Conservation (phyloP, 1,139 yeast species). For the Torulaspora pretoriensis region DNA sequence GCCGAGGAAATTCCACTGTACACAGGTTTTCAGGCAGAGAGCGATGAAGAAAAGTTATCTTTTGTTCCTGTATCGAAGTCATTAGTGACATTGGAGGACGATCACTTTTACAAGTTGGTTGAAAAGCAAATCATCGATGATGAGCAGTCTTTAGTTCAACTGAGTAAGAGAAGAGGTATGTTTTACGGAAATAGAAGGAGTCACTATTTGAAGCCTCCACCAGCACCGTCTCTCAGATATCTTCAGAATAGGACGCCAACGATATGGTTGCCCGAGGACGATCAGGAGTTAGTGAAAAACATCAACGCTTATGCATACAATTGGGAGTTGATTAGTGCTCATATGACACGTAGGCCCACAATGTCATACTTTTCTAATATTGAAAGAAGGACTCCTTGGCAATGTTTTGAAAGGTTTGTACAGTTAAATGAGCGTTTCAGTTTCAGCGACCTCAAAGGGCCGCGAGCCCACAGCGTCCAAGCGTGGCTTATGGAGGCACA, state of each 20-base stretch:
- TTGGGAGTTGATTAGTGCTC: conserved; percentile 88
- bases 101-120: conserved; percentile 59
- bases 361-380: conserved; percentile 76
- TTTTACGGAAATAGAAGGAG: conserved; percentile 50
- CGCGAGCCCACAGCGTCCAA: conserved; percentile 78
- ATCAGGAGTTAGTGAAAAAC: conserved; percentile 67
- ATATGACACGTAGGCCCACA: conserved; percentile 62
- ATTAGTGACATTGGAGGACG: conserved; percentile 58
- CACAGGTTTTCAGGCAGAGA: conserved; percentile 39
- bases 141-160: conserved; percentile 36
- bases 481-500: conserved; percentile 91
- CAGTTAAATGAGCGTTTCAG: conserved; percentile 88
- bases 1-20: conserved; percentile 53
- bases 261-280: conserved; percentile 94
- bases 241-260: conserved; percentile 83
- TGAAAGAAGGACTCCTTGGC: conserved; percentile 97
- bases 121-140: conserved; percentile 47
- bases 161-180: conserved; percentile 37
- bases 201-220: conserved; percentile 69
- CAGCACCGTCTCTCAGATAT: conserved; percentile 78
- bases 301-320: conserved; percentile 87
- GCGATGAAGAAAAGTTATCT: conserved; percentile 30
- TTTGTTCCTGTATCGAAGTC: conserved; percentile 58
- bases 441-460: conserved; percentile 81
- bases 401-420: conserved; percentile 92